These are phyloP conservation scores for Angophora floribunda DNA, from an alignment of 345 rosid species.

Conservation along the genomic window DNA sequence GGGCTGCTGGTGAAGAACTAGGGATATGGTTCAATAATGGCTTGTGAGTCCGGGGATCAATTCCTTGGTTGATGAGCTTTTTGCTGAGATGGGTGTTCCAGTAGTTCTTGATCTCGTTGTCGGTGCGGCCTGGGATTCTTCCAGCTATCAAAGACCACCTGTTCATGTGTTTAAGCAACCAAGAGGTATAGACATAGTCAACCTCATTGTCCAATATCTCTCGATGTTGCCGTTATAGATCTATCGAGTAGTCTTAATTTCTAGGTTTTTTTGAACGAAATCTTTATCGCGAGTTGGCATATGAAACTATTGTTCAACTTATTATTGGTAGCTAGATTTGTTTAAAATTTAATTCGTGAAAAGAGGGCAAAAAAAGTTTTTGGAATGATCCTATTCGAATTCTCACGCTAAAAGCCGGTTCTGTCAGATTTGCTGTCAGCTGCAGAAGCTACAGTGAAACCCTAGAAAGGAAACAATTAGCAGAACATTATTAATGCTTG, in stretches of 20 bases:
- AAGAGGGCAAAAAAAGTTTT: neutral
- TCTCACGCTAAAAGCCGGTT: neutral
- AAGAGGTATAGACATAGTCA: neutral
- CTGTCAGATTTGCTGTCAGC: neutral
- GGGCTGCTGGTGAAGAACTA: neutral
- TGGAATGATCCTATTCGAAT: neutral
- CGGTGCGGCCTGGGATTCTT: slow-evolving; percentile 84
- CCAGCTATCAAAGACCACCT: slow-evolving; percentile 92
- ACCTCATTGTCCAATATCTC: neutral
- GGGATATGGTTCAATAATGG: slow-evolving; percentile 31
- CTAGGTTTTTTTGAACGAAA: too few relatives aligned
- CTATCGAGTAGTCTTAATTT: neutral
- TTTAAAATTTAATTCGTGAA: neutral
- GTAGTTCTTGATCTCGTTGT: slow-evolving; percentile 86
- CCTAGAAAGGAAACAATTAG: neutral
- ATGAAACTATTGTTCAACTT: neutral
- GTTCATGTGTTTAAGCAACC: neutral
- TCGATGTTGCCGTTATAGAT: neutral
- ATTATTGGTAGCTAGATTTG: neutral
- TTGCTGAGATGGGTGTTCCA: slow-evolving; percentile 86
- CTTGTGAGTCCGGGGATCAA: slow-evolving; percentile 79
- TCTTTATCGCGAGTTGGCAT: neutral
- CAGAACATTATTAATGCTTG: neutral
- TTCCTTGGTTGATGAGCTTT: slow-evolving; percentile 71
- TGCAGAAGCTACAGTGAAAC: neutral